These are phyloP conservation scores for Platismatia glauca DNA, from an alignment of 495 filamentous ascomycete species.

Conservation along the genomic window DNA sequence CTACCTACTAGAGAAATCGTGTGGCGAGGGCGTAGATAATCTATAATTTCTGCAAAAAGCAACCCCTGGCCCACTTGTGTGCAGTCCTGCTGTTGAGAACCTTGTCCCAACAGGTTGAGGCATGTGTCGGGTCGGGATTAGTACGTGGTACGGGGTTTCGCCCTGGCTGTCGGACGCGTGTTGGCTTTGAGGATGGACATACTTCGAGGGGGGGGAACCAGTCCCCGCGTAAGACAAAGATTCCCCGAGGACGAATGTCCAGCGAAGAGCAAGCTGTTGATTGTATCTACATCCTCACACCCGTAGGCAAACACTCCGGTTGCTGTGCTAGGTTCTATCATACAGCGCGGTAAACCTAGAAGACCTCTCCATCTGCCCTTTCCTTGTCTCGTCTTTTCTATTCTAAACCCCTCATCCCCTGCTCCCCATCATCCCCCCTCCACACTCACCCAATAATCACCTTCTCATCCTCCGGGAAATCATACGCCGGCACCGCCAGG, in stretches of 20 bases:
- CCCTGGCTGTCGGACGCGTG: too few species aligned
- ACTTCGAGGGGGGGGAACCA: not conserved
- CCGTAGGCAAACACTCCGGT: not conserved
- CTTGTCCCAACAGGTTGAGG: too few species aligned
- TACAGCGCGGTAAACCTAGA: slow-evolving; percentile 14
- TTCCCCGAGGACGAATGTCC: too few species aligned
- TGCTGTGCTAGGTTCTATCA: slow-evolving; percentile 10
- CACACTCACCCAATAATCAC: slow-evolving; percentile 64
- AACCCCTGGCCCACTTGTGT: too few species aligned
- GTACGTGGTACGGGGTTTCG: too few species aligned
- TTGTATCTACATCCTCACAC: not conserved
- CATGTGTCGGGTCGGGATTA: too few species aligned
- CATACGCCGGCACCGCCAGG: slow-evolving; percentile 87
- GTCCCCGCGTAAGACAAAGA: not conserved
- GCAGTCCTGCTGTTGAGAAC: too few species aligned
- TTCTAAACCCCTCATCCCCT: too few species aligned
- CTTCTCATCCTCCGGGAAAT: slow-evolving; percentile 69
- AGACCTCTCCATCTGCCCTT: not conserved
- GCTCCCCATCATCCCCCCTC: not conserved
- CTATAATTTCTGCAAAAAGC: not conserved
- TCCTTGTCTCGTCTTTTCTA: not conserved
- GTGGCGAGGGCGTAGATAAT: not conserved
- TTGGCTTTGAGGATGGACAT: too few species aligned
- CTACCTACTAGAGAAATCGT: too few species aligned
- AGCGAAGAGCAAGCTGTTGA: too few species aligned